A percentile compares a stretch with the other conserved stretches of the same genome.
phyloP scores from a whole-genome alignment of 495 filamentous ascomycete genomes.

The Saxophila tyrrhenica region DNA sequence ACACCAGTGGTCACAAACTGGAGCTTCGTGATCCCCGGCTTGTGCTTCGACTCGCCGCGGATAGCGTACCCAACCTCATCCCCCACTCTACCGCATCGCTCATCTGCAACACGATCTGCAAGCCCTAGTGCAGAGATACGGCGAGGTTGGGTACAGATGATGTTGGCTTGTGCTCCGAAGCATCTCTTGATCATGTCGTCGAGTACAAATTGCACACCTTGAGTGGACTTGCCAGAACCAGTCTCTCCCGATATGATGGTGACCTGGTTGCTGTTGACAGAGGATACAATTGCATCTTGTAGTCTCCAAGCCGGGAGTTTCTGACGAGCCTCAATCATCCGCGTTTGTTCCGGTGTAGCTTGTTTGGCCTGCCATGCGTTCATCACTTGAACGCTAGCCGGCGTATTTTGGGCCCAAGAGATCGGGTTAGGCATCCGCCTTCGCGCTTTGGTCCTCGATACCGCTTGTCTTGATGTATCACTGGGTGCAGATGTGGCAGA shows the following conservation, averaged over 20 bases:
- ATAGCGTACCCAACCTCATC: conserved; percentile 93
- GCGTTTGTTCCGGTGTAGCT: conserved; percentile 46
- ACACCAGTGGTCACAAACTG: conserved; percentile 97
- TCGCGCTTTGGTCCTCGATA: not conserved
- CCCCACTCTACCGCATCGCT: conserved; percentile 70
- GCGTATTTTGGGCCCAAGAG: conserved; percentile 29
- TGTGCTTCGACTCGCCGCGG: conserved; percentile 72
- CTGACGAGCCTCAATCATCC: conserved; percentile 58
- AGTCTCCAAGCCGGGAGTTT: conserved; percentile 81
- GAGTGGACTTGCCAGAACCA: conserved; percentile 92
- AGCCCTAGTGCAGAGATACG: conserved; percentile 89
- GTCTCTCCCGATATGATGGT: conserved; percentile 96
- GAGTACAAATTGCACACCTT: conserved; percentile 89
- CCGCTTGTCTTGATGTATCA: not conserved
- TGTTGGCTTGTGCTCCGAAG: conserved; percentile 70
- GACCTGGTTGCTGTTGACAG: conserved; percentile 66
- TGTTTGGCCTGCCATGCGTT: conserved; percentile 46
- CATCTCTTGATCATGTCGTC: conserved; percentile 75
- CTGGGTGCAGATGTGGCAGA: conserved; percentile 47
- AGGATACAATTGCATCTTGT: conserved; percentile 58
- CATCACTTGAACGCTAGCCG: conserved; percentile 34
- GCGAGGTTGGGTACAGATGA: conserved; percentile 90
- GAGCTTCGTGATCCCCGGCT: conserved; percentile 62
- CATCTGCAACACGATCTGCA: conserved; percentile 87
- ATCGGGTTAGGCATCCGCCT: conserved; percentile 22